phyloP scores from a whole-genome alignment of 257 asterid species.

The Nicotiana benthamiana region DNA sequence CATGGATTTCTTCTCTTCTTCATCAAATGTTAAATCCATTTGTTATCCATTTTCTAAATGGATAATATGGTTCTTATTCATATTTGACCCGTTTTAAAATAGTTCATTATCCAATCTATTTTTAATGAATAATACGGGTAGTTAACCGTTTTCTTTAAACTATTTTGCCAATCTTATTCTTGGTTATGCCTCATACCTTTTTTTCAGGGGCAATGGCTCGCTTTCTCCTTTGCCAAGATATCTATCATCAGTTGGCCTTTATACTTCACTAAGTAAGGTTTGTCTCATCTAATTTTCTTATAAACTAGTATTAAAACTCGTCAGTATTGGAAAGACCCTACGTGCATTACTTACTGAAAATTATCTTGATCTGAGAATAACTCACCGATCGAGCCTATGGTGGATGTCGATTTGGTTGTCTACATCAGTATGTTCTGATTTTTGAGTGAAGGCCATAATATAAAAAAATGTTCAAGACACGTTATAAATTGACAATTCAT shows the following conservation, averaged over 20 bases:
- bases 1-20: no score
- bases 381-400: background rate
- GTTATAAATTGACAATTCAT: background rate
- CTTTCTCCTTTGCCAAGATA: background rate
- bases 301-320: background rate
- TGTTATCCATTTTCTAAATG: no score
- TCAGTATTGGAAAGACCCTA: background rate
- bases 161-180: no score
- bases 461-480: background rate
- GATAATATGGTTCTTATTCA: no score
- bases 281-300: background rate
- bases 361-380: background rate
- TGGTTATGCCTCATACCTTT: no score
- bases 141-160: no score
- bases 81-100: no score
- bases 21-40: no score
- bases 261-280: background rate
- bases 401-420: background rate
- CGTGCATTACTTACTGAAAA: background rate
- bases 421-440: background rate
- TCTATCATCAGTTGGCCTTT: background rate
- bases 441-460: background rate
- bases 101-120: no score
- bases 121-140: no score
- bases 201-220: background rate